Percentiles rank a stretch among this genome's conserved stretches.
phyloP scores from a whole-genome alignment of 2,329 filamentous ascomycete genomes.

The Drechslera avenae region DNA sequence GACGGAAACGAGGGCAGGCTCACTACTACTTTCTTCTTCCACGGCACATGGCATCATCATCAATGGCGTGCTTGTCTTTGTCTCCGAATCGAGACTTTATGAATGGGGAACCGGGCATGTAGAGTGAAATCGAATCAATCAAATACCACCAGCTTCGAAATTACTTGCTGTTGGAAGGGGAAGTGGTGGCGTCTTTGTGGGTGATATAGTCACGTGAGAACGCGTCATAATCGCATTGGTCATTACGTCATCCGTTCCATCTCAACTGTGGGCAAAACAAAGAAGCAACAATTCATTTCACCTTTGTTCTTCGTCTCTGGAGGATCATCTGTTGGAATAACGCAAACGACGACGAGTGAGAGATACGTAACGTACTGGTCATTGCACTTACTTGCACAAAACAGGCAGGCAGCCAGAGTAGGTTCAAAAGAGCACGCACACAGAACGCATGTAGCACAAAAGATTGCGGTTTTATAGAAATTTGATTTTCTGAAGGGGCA shows the following conservation, averaged over 20 bases:
- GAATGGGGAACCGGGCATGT: constrained; percentile 36
- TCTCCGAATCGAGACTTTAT: constrained; percentile 32
- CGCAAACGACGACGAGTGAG: background rate
- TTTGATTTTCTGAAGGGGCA: too few relatives aligned
- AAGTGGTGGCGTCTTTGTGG: background rate
- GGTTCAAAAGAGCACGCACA: too few relatives aligned
- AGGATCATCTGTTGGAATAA: too few relatives aligned
- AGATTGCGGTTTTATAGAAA: too few relatives aligned
- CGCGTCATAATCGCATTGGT: constrained; percentile 3
- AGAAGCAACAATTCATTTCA: too few relatives aligned
- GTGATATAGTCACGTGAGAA: constrained; percentile 12
- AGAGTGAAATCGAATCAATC: constrained; percentile 44
- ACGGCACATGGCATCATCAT: constrained; percentile 30
- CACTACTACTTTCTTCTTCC: constrained; percentile 20
- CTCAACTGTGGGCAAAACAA: too few relatives aligned
- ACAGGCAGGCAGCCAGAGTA: too few relatives aligned
- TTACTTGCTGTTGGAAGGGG: background rate
- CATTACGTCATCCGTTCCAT: constrained; percentile 6
- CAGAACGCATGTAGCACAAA: too few relatives aligned
- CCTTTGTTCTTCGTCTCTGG: too few relatives aligned
- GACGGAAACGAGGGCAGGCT: constrained; percentile 36
- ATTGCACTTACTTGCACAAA: too few relatives aligned
- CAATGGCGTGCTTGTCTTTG: constrained; percentile 32
- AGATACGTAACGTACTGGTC: too few relatives aligned
- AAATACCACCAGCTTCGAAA: constrained; percentile 21